phyloP scores from a whole-genome alignment of 306 rosid species.

The Bauhinia variegata region DNA sequence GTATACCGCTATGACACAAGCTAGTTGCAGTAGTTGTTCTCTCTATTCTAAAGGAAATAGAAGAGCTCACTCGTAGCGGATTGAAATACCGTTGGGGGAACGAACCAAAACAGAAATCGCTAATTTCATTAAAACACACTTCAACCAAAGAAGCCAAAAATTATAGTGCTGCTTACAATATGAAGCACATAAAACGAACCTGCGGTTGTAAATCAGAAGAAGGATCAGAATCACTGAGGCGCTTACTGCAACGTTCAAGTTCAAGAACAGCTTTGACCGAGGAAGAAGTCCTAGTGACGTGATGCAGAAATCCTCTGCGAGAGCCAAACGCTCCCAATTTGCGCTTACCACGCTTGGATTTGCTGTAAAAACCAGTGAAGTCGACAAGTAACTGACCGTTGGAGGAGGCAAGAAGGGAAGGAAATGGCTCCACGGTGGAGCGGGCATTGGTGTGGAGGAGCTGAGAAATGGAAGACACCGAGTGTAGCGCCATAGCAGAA shows the following conservation, averaged over 20 bases:
- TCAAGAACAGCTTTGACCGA: slow-evolving; percentile 63
- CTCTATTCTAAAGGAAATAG: neutral
- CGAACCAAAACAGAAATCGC: neutral
- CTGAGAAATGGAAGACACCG: slow-evolving; percentile 58
- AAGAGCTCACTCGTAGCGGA: too few species aligned
- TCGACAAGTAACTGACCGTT: slow-evolving; percentile 55
- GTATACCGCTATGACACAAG: neutral
- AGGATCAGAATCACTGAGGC: slow-evolving; percentile 31
- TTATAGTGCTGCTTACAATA: too few species aligned
- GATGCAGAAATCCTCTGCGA: slow-evolving; percentile 38
- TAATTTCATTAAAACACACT: neutral
- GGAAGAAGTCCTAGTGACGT: slow-evolving; percentile 34
- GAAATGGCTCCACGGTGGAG: slow-evolving; percentile 36
- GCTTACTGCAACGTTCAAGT: slow-evolving; percentile 33
- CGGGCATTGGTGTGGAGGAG: slow-evolving; percentile 43
- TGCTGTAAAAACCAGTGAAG: slow-evolving; percentile 52
- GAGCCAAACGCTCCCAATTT: slow-evolving; percentile 38
- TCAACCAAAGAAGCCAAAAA: neutral
- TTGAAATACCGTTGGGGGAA: neutral
- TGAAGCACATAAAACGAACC: slow-evolving; percentile 42
- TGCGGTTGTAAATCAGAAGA: slow-evolving; percentile 45
- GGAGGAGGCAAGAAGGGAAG: slow-evolving; percentile 38
- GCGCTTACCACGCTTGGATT: slow-evolving; percentile 53
- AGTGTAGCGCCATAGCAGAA: slow-evolving; percentile 67
- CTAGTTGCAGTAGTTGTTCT: neutral